Conservation (phyloP, 2,329 filamentous ascomycete genomes). For the Claviceps sp. region DNA sequence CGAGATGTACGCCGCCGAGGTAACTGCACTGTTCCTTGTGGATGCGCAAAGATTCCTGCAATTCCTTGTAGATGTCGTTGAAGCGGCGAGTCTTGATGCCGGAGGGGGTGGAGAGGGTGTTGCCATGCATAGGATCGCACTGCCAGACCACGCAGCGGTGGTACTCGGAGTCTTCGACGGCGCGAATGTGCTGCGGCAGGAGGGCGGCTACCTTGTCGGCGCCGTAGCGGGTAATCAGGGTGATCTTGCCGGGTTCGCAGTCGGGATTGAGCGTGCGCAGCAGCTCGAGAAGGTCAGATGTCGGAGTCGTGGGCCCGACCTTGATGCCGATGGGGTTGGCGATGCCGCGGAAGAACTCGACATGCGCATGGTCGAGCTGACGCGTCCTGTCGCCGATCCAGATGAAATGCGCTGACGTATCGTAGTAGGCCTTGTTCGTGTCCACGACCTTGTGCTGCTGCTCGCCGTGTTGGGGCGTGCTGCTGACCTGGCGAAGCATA, state of each 20-base stretch:
- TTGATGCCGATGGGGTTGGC: slow-evolving; percentile 96
- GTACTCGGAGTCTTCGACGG: slow-evolving; percentile 68
- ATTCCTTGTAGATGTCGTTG: slow-evolving; percentile 75
- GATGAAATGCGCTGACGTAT: slow-evolving; percentile 91
- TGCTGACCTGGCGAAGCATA: background rate
- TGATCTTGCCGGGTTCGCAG: slow-evolving; percentile 81
- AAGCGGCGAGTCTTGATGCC: slow-evolving; percentile 92
- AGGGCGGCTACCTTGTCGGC: slow-evolving; percentile 60
- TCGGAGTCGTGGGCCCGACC: slow-evolving; percentile 74
- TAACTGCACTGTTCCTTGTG: slow-evolving; percentile 76
- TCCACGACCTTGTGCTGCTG: slow-evolving; percentile 12
- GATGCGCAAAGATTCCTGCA: slow-evolving; percentile 69
- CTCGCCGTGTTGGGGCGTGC: background rate
- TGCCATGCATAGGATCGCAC: slow-evolving; percentile 97
- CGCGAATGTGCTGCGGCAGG: slow-evolving; percentile 74
- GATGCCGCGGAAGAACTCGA: slow-evolving; percentile 95
- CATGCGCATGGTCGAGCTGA: slow-evolving; percentile 83
- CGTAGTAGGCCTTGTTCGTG: slow-evolving; percentile 56
- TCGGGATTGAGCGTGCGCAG: slow-evolving; percentile 76
- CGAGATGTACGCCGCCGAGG: slow-evolving; percentile 86
- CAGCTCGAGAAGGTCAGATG: slow-evolving; percentile 61
- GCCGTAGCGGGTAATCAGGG: slow-evolving; percentile 90
- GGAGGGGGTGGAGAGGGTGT: slow-evolving; percentile 51
- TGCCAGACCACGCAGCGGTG: slow-evolving; percentile 71
- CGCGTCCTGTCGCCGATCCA: slow-evolving; percentile 97